Percentiles rank a stretch among this genome's conserved stretches.
These are phyloP conservation scores for Theobroma grandiflorum DNA, from an alignment of 441 rosid genomes.

Conservation along the genomic window DNA sequence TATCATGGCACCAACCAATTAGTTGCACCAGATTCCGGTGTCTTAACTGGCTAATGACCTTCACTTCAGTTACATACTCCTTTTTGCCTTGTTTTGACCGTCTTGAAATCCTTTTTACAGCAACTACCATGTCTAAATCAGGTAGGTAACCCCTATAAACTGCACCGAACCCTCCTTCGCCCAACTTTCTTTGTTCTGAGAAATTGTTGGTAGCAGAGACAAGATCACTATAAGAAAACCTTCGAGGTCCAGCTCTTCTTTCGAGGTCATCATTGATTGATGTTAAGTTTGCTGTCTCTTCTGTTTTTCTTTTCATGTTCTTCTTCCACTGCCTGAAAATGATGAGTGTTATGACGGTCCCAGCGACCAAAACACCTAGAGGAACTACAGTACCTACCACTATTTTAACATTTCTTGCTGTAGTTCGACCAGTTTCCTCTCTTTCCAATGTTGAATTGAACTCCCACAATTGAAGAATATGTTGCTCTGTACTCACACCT, in stretches of 20 bases:
- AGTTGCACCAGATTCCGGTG: constrained; percentile 56
- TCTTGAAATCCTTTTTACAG: constrained; percentile 2
- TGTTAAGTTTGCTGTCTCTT: constrained; percentile 23
- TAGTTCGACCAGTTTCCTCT: not conserved
- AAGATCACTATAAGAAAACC: constrained; percentile 50
- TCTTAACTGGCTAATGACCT: constrained; percentile 48
- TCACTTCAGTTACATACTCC: constrained; percentile 48
- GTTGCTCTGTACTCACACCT: not conserved
- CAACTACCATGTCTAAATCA: constrained; percentile 1
- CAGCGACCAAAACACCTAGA: constrained; percentile 12
- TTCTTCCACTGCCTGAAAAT: constrained; percentile 24
- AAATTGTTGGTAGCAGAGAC: constrained; percentile 35
- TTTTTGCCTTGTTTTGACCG: constrained; percentile 27
- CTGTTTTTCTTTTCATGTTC: not conserved
- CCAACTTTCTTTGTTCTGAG: not conserved
- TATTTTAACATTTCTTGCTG: not conserved
- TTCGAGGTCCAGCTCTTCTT: constrained; percentile 57
- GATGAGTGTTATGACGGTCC: not conserved
- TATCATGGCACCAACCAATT: constrained; percentile 58
- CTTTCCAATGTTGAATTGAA: constrained; percentile 8
- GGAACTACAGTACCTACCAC: constrained; percentile 16
- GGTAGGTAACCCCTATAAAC: constrained; percentile 48
- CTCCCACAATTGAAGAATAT: constrained; percentile 20
- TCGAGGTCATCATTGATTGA: constrained; percentile 49
- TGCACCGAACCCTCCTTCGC: constrained; percentile 64